A percentile compares a stretch with the other conserved stretches of the same genome.
These are phyloP conservation scores for Mrakia frigida DNA, from an alignment of 768 basidiomycete genomes.

Conservation along the genomic window DNA sequence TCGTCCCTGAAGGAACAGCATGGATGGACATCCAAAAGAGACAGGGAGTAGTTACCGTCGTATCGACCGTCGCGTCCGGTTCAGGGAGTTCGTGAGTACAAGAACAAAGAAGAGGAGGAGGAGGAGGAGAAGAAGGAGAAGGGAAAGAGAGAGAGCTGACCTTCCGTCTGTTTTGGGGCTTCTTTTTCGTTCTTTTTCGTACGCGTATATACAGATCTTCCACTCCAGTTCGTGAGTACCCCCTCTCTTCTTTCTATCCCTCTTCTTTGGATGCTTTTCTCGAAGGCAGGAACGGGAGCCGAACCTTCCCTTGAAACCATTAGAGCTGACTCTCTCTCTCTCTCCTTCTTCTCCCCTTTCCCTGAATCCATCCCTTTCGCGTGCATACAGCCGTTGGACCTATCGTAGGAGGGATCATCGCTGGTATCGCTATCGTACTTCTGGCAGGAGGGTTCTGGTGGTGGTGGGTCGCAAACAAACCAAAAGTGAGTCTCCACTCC, in stretches of 20 bases:
- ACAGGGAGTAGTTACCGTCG: neutral
- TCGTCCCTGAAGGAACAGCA: constrained; percentile 7
- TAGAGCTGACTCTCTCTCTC: neutral
- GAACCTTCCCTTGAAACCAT: neutral
- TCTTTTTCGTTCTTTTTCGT: neutral
- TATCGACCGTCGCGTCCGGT: neutral
- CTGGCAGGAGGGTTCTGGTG: constrained; percentile 19
- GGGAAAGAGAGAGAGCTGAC: neutral
- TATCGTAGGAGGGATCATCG: constrained; percentile 22
- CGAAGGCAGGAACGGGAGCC: neutral
- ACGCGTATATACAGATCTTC: neutral
- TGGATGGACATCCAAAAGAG: neutral
- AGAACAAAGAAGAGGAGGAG: neutral
- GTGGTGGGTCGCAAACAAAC: constrained; percentile 30
- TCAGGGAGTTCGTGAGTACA: neutral
- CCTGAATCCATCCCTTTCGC: neutral
- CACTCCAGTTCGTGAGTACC: constrained; percentile 1
- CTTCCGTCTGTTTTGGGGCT: neutral
- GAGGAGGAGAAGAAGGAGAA: neutral
- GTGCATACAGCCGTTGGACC: constrained; percentile 13
- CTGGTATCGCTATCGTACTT: constrained; percentile 16
- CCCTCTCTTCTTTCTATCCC: neutral
- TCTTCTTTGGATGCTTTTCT: neutral
- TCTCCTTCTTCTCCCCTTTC: neutral
- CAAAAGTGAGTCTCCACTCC: constrained; percentile 5